Base-by-base conservation (phyloP, 73 alveolate species). In the Blepharisma japonicum region DNA sequence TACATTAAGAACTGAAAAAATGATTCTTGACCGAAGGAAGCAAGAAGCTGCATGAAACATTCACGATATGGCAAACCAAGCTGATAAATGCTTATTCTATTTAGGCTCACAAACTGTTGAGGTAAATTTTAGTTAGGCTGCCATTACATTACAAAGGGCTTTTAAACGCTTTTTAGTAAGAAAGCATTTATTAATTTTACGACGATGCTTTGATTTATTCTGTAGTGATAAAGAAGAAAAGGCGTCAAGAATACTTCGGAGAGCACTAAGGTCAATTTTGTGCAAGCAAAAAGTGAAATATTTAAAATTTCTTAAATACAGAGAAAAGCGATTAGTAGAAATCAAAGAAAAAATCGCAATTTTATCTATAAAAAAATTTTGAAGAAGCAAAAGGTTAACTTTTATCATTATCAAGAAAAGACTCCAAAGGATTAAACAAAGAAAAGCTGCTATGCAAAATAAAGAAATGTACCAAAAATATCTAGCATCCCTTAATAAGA, bases 381-480 rank as follows among this genome's bases (percentile, higher is more conserved):
- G 74, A 39, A 61, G 74, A 39, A 39, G 47, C 2, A 61, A 61
- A 61, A 61, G 23, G 5, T 39, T 61, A 9, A 18, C 50, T 4
- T 61, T 61, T 25, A 61, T 14, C 14, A 61, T 61, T 14, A 39
- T 61, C 0, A 61, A 61, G 47, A 39, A 61, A 61, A 61, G 23
- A 25, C 23, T 61, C 46, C 14, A 14, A 18, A 14, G 74, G 74
- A 61, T 61, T 61, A 61, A 61, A 61, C 14, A 39, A 25, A n/a
- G 74, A 20, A 61, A 61, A 61, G 74, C 74, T 61, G 74, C 74
- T 1, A 61, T 61, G 74, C 74, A 61, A 25, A 61, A 61, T 39
- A 61, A 61, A 61, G 74, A 61, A 61, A 39, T 39, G n/a, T 61
- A 61, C 5, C 74, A 61, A 5, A 61, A 61, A 25, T 61, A 61